Conservation (phyloP, 495 filamentous ascomycete species). For the Hypoxylon fragiforme region DNA sequence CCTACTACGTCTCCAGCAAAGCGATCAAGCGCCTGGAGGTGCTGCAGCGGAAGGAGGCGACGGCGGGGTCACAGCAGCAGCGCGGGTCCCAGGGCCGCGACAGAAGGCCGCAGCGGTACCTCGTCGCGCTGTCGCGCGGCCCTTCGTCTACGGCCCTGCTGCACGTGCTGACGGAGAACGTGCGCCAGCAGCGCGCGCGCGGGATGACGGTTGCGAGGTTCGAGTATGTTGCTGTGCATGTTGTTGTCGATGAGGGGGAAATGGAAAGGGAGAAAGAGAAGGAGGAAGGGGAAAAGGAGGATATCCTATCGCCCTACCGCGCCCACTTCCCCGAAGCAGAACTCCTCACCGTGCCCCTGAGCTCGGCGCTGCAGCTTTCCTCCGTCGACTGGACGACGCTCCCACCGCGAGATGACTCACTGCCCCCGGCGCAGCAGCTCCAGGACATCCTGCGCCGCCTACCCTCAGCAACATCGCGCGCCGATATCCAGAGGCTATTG, state of each 20-base stretch:
- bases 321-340: conserved; percentile 61
- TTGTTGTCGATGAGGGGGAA: conserved; percentile 60
- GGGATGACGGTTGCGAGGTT: conserved; percentile 62
- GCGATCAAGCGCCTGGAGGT: conserved; percentile 75
- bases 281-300: no score
- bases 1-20: conserved; percentile 73
- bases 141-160: conserved; percentile 78
- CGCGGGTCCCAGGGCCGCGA: conserved; percentile 38
- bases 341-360: conserved; percentile 58
- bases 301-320: conserved; percentile 30
- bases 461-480: conserved; percentile 69
- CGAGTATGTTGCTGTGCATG: conserved; percentile 65
- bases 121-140: conserved; percentile 83
- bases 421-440: conserved; percentile 49
- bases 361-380: conserved; percentile 52
- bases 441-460: conserved; percentile 59
- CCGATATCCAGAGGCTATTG: conserved; percentile 72
- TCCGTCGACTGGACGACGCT: conserved; percentile 49
- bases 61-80: no score
- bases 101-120: conserved; percentile 54
- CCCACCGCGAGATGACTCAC: conserved; percentile 35
- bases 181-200: conserved; percentile 60
- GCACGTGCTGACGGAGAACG: conserved; percentile 70
- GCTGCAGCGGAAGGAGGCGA: conserved; percentile 51
- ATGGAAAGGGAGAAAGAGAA: no score